Conservation (phyloP, 805 yeast species). For the Metschnikowia baotianmanensis region DNA sequence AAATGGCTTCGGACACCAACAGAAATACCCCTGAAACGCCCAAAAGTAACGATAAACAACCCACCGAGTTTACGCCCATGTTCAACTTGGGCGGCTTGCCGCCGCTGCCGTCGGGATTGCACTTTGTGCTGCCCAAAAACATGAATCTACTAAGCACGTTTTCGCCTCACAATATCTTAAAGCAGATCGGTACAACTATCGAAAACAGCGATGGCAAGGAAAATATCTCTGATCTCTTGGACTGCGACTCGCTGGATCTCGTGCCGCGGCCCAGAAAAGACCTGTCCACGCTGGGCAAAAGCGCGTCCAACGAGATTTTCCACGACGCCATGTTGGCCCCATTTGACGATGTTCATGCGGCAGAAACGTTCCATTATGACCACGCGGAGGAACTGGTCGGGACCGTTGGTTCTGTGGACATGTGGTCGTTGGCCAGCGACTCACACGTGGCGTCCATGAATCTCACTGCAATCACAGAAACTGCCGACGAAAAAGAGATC, state of each 20-base stretch:
- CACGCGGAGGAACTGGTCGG: constrained; percentile 15
- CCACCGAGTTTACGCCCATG: constrained; percentile 26
- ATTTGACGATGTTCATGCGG: not conserved
- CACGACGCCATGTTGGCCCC: constrained; percentile 4
- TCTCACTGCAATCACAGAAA: constrained; percentile 29
- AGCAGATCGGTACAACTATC: constrained; percentile 4
- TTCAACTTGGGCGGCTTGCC: constrained; percentile 37
- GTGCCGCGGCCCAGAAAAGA: not conserved
- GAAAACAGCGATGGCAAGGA: too few relatives aligned
- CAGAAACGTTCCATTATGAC: constrained; percentile 1
- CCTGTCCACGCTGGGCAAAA: not conserved
- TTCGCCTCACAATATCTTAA: constrained; percentile 35
- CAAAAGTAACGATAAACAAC: constrained; percentile 8
- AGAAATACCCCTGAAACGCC: constrained; percentile 12
- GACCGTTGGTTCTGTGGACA: constrained; percentile 22
- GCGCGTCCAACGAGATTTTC: not conserved
- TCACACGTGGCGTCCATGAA: constrained; percentile 16
- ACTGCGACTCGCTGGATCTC: not conserved
- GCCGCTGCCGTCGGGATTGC: constrained; percentile 42
- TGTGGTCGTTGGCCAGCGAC: constrained; percentile 33
- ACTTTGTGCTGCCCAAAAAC: constrained; percentile 34
- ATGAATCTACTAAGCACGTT: constrained; percentile 24
- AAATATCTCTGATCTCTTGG: not conserved
- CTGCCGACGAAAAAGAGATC: constrained; percentile 16
- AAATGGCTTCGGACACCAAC: too few relatives aligned